Conservation (phyloP, 2,329 filamentous ascomycete species). For the Penicillium griseofulvum region DNA sequence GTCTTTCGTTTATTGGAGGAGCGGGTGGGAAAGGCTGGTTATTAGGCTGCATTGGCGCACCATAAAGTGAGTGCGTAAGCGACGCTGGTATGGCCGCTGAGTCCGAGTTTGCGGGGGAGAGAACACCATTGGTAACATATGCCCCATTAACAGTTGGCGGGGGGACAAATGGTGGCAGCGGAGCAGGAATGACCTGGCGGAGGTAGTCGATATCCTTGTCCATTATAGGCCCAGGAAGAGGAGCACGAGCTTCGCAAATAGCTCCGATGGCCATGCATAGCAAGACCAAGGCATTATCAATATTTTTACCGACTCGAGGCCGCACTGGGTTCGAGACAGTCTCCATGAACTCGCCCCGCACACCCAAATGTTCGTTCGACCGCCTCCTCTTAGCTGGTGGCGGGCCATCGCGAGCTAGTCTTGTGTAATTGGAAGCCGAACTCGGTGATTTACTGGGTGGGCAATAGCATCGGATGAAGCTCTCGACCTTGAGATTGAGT, state of each 20-base stretch:
- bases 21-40: constrained; percentile 22
- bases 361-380: constrained; percentile 31
- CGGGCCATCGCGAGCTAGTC: constrained; percentile 23
- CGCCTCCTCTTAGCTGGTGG: constrained; percentile 40
- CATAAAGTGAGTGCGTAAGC: constrained; percentile 23
- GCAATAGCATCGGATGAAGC: constrained; percentile 52
- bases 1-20: not conserved
- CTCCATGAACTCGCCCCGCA: constrained; percentile 22
- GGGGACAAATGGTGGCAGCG: constrained; percentile 6
- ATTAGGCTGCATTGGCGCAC: constrained; percentile 8
- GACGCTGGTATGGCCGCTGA: constrained; percentile 22
- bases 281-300: constrained; percentile 77
- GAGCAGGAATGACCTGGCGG: constrained; percentile 29
- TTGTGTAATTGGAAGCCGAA: not conserved
- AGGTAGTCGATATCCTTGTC: constrained; percentile 28
- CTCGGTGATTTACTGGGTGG: constrained; percentile 19
- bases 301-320: constrained; percentile 54
- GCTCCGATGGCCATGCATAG: constrained; percentile 83
- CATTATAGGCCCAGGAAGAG: constrained; percentile 57
- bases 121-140: constrained; percentile 19
- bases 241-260: constrained; percentile 60
- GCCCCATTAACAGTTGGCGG: not conserved
- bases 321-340: constrained; percentile 3
- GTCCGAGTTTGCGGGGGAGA: constrained; percentile 30
- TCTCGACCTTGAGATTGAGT: constrained; percentile 52